Base-by-base conservation (phyloP, 768 basidiomycete species). In the Serendipita vermifera region DNA sequence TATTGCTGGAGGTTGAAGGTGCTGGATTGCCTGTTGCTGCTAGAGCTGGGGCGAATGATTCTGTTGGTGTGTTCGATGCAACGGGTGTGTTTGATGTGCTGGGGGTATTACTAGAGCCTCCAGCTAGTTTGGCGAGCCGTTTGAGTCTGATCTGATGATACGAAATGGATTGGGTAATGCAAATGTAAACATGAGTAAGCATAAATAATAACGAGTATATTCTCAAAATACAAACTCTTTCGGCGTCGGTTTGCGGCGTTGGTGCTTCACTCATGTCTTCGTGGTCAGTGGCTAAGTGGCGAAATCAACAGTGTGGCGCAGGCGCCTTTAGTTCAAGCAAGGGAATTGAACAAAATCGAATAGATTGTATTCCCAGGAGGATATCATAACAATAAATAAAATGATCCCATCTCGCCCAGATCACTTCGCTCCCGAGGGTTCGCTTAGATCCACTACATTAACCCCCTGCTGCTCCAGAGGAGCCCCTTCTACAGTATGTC, bases 61-160 rank as follows among this genome's bases (percentile, higher is more conserved):
- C 36, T 33, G 48, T 32, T 1, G 61, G 67, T 41, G 63, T 54
- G 32, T 67, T 64, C 53, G 62, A 61, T 31, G 66, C 62, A 38
- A 68, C 57, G 22, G 67, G 61, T 11, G 73, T 48, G 7, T 73
- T 64, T 11, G 72, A 58, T 11, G 74, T 64, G 9, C 77, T 64
- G 6, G 77, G 67, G 0, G 75, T 63, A 11, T 60, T 66, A 35
- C 70, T 70, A 38, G 71, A 60, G 38, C 70, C 62, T 35, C 65
- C 72, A 64, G 86, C 85, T 5, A 97, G 75, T 67, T 87, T 89
- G 31, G 87, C 91, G 54, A 98, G 76, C 56, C 93, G 81, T 70
- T 94, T 94, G 67, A 89, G 72, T 61, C 91, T 87, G 65, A 96
- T 94, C 92, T 94, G 54, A n/a, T 3, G 38, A 24, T 32, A 13